Evolutionary conservation across 2,329 filamentous ascomycete species (phyloP), one percentile per base, ranked within the genome.

Genomic region (Lachnellula subtilissima): DNA sequence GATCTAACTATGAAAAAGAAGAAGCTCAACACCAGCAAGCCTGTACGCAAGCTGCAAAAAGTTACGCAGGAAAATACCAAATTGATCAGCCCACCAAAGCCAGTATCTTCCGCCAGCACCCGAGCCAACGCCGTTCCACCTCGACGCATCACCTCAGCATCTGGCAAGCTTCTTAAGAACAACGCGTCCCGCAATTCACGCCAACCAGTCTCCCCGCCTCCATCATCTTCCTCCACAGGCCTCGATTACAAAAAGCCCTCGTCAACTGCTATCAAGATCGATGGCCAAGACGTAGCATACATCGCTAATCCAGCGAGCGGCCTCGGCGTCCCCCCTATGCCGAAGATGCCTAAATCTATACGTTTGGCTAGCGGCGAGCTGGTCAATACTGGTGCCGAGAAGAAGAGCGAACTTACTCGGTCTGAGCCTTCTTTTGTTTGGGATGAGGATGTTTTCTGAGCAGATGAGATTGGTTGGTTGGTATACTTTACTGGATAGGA

Each of bases 361-460:
- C 48, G 60, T 17, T 40, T 65, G 11, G 51, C 58, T 3, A 66
- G 55, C 57, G 64, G 64, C 6, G 62, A 65, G 48, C 23, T 66
- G 17, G 49, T 64, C 22, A 57, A 47, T 19, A 62, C 55, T 48
- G 53, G 42, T 28, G 19, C 12, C 25, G 48, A 32, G 23, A 42
- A 40, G 35, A 53, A 58, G 39, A 35, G 23, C 15, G 45, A 28
- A 17, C 36, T 54, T 14, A 52, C 39, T 36, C 25, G 55, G 50
- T 50, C 23, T 25, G 58, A 56, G 15, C 62, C 70, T 42, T 61
- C 65, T n/a, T 76, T 74, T 53, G 66, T 70, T 22, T 77, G 74
- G 75, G 73, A 73, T 5, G 73, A 74, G 8, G 74, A 75, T 57
- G 68, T 74, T 8, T 76, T 76, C 55, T 76, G 59, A 71, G 25